Evolutionary conservation across 179 eudicot genomes (phyloP).

Genomic region (Gypsophila paniculata): DNA sequence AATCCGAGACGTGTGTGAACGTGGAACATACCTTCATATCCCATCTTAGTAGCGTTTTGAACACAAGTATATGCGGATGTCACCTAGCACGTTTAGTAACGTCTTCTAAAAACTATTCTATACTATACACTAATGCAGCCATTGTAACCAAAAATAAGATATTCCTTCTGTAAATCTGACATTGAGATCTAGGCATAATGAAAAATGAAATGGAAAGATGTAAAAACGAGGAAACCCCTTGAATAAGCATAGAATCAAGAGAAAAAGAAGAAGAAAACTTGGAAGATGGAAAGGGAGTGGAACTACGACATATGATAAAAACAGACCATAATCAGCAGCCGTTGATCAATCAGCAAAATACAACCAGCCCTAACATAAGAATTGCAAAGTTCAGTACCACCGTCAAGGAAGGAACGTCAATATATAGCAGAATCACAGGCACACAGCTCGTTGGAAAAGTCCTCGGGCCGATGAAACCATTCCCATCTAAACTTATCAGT

Average conservation of each 20-base stretch:
- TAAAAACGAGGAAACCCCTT: not conserved
- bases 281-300: not conserved
- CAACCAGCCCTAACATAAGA: not conserved
- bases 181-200: not conserved
- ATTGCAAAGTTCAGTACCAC: not conserved
- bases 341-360: not conserved
- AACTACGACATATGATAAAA: not conserved
- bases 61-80: not conserved
- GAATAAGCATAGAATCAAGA: not conserved
- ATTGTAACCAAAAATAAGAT: not conserved
- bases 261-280: not conserved
- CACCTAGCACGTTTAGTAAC: not conserved
- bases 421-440: not conserved
- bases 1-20: conserved; percentile 27
- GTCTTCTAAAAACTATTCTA: not conserved
- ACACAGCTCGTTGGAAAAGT: not conserved
- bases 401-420: not conserved
- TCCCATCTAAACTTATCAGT: not conserved
- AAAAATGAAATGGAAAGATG: not conserved
- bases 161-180: not conserved
- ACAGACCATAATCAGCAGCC: not conserved
- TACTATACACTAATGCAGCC: not conserved
- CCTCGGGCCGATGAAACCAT: not conserved
- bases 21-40: conserved; percentile 15
- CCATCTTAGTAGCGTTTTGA: conserved; percentile 12